Percentiles rank a stretch among this genome's conserved stretches.
These are phyloP conservation scores for Tetradesmus obliquus DNA, from an alignment of 139 green algal genomes.

Conservation along the genomic window DNA sequence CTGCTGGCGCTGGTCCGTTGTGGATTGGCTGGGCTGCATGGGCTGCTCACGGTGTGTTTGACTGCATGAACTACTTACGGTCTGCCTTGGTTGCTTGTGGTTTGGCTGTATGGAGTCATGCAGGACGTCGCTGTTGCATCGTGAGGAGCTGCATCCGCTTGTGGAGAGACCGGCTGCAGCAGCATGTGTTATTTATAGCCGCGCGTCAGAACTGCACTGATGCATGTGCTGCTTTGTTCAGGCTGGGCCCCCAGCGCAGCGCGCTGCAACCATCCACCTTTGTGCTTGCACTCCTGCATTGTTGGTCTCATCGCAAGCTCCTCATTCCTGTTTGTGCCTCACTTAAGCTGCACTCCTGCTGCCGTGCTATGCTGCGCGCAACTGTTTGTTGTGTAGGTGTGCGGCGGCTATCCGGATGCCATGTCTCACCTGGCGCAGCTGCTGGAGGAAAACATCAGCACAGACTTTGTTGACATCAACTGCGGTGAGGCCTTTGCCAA, in stretches of 20 bases:
- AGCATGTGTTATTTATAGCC: no score
- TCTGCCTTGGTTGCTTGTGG: background rate
- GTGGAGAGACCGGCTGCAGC: no score
- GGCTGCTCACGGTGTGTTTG: no score
- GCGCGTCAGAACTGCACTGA: no score
- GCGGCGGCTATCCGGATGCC: conserved; percentile 87
- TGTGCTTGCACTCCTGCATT: background rate
- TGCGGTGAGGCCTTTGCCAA: conserved; percentile 36
- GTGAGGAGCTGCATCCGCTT: no score
- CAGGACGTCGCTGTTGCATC: background rate
- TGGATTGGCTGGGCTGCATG: background rate
- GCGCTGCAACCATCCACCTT: no score
- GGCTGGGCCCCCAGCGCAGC: no score
- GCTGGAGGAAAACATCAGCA: conserved; percentile 74
- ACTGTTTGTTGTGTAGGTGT: conserved; percentile 68
- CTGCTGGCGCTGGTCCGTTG: no score
- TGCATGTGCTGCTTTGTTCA: no score
- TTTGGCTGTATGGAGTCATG: background rate
- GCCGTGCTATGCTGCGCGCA: background rate
- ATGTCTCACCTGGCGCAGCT: conserved; percentile 79
- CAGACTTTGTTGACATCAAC: conserved; percentile 98
- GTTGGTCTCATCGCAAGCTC: background rate
- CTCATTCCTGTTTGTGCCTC: background rate
- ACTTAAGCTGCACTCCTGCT: background rate
- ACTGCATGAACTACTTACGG: no score